A percentile compares a stretch with the other conserved stretches of the same genome.
These are phyloP conservation scores for Akanthomyces lecanii DNA, from an alignment of 2,329 filamentous ascomycete species.

Conservation along the genomic window DNA sequence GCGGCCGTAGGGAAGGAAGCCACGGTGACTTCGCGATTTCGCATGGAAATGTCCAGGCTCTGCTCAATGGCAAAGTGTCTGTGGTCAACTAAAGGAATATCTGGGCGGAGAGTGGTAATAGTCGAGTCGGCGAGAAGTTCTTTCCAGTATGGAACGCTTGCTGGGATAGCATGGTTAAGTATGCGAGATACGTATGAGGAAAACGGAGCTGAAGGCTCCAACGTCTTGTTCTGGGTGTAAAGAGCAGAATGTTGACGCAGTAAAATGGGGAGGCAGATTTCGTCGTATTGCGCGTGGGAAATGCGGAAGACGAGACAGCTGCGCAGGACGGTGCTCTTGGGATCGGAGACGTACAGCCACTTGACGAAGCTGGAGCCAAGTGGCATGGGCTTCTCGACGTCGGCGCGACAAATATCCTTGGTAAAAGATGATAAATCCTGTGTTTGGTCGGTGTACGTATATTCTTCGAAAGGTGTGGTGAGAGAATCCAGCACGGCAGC, in stretches of 20 bases:
- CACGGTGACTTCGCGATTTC: constrained; percentile 53
- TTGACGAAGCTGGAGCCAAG: constrained; percentile 58
- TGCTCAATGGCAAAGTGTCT: constrained; percentile 40
- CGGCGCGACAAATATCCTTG: constrained; percentile 49
- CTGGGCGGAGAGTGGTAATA: constrained; percentile 43
- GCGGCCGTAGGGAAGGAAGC: constrained; percentile 64
- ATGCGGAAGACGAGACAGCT: constrained; percentile 55
- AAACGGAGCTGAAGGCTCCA: constrained; percentile 36
- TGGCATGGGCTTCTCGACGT: constrained; percentile 52
- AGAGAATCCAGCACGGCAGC: constrained; percentile 56
- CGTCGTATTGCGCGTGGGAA: constrained; percentile 67
- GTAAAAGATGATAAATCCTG: constrained; percentile 40
- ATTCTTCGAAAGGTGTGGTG: constrained; percentile 47
- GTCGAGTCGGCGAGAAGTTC: constrained; percentile 52
- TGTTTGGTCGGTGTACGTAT: constrained; percentile 45
- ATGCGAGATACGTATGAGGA: constrained; percentile 44
- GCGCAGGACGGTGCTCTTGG: constrained; percentile 23
- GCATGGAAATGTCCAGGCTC: constrained; percentile 42
- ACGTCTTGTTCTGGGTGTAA: constrained; percentile 24
- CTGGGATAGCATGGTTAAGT: constrained; percentile 36
- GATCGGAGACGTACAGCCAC: constrained; percentile 48
- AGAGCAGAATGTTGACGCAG: constrained; percentile 56
- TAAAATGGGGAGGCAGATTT: constrained; percentile 60
- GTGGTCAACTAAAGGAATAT: constrained; percentile 32
- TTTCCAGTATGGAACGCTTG: constrained; percentile 58